These are phyloP conservation scores for Rubus idaeus DNA, from an alignment of 306 rosid genomes.

Conservation along the genomic window DNA sequence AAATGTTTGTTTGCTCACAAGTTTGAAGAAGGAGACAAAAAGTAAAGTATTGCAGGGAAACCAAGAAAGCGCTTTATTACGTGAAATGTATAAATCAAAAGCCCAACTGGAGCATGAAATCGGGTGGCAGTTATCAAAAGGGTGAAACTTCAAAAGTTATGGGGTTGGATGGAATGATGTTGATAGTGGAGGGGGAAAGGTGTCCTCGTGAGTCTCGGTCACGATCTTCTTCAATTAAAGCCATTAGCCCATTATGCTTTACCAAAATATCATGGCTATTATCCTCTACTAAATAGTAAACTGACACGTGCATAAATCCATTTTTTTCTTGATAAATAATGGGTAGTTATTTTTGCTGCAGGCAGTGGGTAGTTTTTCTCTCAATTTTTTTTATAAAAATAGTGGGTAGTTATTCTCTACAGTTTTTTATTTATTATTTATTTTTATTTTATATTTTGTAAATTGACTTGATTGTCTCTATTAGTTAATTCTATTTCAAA, in stretches of 20 bases:
- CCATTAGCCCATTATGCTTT: neutral
- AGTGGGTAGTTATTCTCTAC: too few relatives aligned
- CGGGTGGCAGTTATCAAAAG: conserved; percentile 51
- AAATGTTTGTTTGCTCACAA: neutral
- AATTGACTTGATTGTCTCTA: too few relatives aligned
- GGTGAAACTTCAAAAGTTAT: conserved; percentile 24
- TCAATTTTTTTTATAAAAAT: too few relatives aligned
- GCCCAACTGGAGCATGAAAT: conserved; percentile 31
- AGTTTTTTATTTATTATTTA: too few relatives aligned
- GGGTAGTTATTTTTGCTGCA: too few relatives aligned
- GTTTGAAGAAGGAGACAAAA: conserved; percentile 48
- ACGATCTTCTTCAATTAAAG: neutral
- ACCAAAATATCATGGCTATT: neutral
- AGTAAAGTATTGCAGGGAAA: conserved; percentile 49
- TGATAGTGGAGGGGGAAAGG: conserved; percentile 6
- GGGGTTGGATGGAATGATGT: neutral
- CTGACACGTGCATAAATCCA: too few relatives aligned
- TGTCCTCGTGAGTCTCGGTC: neutral
- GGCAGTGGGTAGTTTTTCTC: too few relatives aligned
- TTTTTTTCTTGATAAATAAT: too few relatives aligned
- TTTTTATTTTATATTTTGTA: too few relatives aligned
- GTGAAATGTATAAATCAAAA: conserved; percentile 11
- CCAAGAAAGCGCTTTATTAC: conserved; percentile 64
- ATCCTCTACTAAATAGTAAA: neutral
- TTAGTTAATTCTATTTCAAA: too few relatives aligned